Conservation (phyloP, 805 yeast genomes). For the Candida sphagnicola region DNA sequence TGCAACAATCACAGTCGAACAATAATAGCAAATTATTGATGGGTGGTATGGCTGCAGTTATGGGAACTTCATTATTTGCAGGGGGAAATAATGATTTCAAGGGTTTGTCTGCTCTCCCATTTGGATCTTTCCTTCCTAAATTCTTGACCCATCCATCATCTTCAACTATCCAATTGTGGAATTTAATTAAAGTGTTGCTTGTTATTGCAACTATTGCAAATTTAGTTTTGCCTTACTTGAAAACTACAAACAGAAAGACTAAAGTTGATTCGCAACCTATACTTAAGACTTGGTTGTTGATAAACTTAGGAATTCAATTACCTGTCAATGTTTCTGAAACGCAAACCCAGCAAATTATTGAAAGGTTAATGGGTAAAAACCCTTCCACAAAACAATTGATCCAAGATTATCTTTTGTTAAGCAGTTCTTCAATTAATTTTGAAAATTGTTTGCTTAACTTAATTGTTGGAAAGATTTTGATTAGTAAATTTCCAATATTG, state of each 20-base stretch:
- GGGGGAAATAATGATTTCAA: slow-evolving; percentile 42
- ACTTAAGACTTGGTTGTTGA: slow-evolving; percentile 20
- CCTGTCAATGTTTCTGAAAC: slow-evolving; percentile 17
- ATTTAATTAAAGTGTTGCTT: slow-evolving; percentile 19
- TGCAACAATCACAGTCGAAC: slow-evolving; percentile 4
- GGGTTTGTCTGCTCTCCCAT: slow-evolving; percentile 47
- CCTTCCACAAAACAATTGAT: slow-evolving; percentile 11
- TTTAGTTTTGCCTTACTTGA: slow-evolving; percentile 13
- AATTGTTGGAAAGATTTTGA: slow-evolving; percentile 24
- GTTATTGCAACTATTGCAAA: slow-evolving; percentile 16
- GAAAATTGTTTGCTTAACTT: slow-evolving; percentile 31
- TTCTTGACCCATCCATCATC: slow-evolving; percentile 18
- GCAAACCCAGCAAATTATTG: slow-evolving; percentile 13
- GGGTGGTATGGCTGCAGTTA: slow-evolving; percentile 63
- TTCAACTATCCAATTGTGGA: slow-evolving; percentile 19
- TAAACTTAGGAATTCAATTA: slow-evolving; percentile 24
- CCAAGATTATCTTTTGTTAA: slow-evolving; percentile 24
- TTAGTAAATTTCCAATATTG: slow-evolving; percentile 16
- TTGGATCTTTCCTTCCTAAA: slow-evolving; percentile 17
- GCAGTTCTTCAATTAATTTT: slow-evolving; percentile 25
- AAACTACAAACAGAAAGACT: not conserved
- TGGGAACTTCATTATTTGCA: slow-evolving; percentile 58
- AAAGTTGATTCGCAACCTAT: slow-evolving; percentile 4
- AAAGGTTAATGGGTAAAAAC: slow-evolving; percentile 10
- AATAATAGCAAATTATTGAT: slow-evolving; percentile 43